Evolutionary conservation across 164 flowering plant genomes (phyloP), one percentile per base, ranked within the genome.

Genomic region (Aristolochia contorta): DNA sequence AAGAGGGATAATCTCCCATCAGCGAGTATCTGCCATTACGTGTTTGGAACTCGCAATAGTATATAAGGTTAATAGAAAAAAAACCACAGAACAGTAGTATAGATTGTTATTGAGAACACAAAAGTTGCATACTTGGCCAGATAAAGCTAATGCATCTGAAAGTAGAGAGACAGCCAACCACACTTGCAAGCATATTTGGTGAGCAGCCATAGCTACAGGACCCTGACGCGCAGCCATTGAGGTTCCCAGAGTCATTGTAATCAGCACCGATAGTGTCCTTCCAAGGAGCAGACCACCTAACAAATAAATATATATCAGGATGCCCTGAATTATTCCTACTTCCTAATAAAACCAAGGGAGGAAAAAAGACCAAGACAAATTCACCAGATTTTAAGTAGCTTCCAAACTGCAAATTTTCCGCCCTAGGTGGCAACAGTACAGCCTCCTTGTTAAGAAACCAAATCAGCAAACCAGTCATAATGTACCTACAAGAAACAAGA

Each of bases 161-260:
- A 94, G 82, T 65, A 94, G 93, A 48, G 99, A 88, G 32, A 87
- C 97, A 59, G 99, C 95, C 73, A 91, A 72, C 99, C 99, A 94
- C 0, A 94, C 86, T 81, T 94, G 97, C 69, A 86, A 62, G 74
- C 96, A 94, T 69, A 94, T 85, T 65, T 94, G 99, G 72, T 94
- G 99, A 67, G 93, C 97, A 37, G 97, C 96, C 99, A 94, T 94
- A 51, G 96, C 88, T 32, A 81, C 43, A 14, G 97, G 81, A 56
- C 99, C 97, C 72, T 85, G 95, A 59, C 96, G 96, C 69, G 97
- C 96, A 74, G 99, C 99, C 97, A 94, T 84, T 58, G 96, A 88
- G 59, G 99, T 86, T 16, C 78, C 96, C 67, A 91, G 57, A 21
- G 97, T 88, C 91, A 87, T 71, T 4, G 97, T 91, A 13, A 71